A percentile compares a stretch with the other conserved stretches of the same genome.
phyloP scores from a whole-genome alignment of 495 filamentous ascomycete genomes.

The Penicillium atrosanguineum region DNA sequence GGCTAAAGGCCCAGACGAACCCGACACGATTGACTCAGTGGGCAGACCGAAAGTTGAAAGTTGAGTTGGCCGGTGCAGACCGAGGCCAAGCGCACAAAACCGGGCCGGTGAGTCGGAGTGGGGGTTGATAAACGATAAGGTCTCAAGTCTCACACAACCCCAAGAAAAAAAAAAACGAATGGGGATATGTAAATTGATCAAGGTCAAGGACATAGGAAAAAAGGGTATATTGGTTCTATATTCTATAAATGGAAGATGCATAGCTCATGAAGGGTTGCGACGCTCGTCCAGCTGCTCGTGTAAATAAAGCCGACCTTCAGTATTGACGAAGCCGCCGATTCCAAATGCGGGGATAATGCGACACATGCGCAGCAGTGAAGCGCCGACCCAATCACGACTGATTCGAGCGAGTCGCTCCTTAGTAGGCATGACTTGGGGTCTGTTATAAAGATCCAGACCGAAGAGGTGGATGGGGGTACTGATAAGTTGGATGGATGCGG shows the following conservation, averaged over 20 bases:
- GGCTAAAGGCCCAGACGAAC: background rate
- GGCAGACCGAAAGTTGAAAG: background rate
- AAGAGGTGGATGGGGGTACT: slow-evolving; percentile 82
- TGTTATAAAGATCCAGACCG: slow-evolving; percentile 84
- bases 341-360: slow-evolving; percentile 90
- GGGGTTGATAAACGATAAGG: slow-evolving; percentile 13
- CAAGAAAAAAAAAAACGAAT: background rate
- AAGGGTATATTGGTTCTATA: slow-evolving; percentile 31
- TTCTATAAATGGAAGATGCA: slow-evolving; percentile 7
- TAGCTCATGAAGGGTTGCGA: slow-evolving; percentile 11
- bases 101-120: slow-evolving; percentile 17
- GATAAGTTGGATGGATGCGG: slow-evolving; percentile 74
- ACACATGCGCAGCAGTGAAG: slow-evolving; percentile 70
- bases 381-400: slow-evolving; percentile 69
- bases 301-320: slow-evolving; percentile 43
- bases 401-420: slow-evolving; percentile 60
- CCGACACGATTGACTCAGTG: background rate
- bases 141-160: slow-evolving; percentile 11
- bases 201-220: background rate
- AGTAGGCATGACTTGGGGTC: slow-evolving; percentile 40
- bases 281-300: slow-evolving; percentile 29
- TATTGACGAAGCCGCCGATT: slow-evolving; percentile 81
- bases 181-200: too few species aligned
- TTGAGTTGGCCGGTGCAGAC: background rate
- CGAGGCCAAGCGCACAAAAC: slow-evolving; percentile 14